These are phyloP conservation scores for Sugiyamaella xylanicola DNA, from an alignment of 1,139 yeast genomes.

Conservation along the genomic window DNA sequence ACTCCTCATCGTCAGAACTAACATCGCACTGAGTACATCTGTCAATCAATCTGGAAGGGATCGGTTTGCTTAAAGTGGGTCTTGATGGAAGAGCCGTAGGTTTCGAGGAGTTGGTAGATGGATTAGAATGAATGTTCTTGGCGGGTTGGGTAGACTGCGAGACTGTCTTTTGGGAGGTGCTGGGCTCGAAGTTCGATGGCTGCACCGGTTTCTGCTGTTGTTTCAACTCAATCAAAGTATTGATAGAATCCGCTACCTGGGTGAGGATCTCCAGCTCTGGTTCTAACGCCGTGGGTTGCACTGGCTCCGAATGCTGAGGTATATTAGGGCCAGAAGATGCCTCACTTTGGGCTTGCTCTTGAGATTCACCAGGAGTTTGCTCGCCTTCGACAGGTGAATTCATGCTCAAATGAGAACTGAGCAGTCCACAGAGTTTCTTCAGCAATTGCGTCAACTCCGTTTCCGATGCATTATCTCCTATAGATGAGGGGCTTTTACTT, in stretches of 20 bases:
- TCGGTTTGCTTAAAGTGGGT: neutral
- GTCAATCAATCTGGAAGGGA: slow-evolving; percentile 2
- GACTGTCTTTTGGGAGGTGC: no score
- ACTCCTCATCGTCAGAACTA: neutral
- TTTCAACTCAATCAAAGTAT: slow-evolving; percentile 10
- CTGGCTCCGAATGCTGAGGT: no score
- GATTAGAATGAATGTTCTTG: neutral
- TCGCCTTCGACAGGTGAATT: no score
- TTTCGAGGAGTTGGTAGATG: neutral
- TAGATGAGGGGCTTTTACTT: no score
- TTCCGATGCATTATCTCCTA: slow-evolving; percentile 2
- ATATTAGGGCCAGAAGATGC: no score
- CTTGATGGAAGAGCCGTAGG: neutral
- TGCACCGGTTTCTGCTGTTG: neutral
- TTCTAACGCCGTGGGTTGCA: neutral
- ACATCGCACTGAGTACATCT: slow-evolving; percentile 12
- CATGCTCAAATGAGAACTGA: neutral
- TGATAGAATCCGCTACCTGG: slow-evolving; percentile 10
- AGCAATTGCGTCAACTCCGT: slow-evolving; percentile 8
- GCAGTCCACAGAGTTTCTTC: slow-evolving; percentile 5
- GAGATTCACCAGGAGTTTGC: neutral
- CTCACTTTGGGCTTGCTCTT: neutral
- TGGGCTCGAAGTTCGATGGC: neutral
- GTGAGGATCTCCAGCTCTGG: slow-evolving; percentile 18
- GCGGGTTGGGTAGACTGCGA: no score